Base-by-base conservation (phyloP, 805 yeast species). In the Candida michaelii region DNA sequence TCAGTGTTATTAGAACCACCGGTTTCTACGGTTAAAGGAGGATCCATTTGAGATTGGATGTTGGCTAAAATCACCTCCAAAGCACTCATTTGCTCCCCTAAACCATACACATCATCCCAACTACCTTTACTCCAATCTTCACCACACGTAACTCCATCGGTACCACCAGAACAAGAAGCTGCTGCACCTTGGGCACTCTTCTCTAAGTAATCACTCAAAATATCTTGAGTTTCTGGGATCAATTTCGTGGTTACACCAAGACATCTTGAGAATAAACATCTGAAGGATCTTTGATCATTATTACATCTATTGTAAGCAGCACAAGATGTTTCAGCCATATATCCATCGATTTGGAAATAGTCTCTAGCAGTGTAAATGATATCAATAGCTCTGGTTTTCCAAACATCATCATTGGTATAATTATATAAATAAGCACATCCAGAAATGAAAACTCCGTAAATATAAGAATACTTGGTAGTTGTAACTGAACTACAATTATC, bases 81-180 rank as follows among this genome's bases (percentile, higher is more conserved):
- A 0, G 95, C 95, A 27, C 79, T 66, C 74, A 85, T 82, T 62
- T 88, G 95, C 62, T 89, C 95, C 38, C 96, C 96, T 30, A 88
- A 73, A 1, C 96, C 96, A 52, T 77, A 86, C 43, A 54, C 57
- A 1, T 75, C 79, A 60, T 87, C 95, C 79, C 84, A 85, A 4
- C 75, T 69, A 27, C 63, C 64, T 12, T 52, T 46, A 11, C 74
- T 59, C 96, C 96, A 88, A 60, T 82, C 69, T 41, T 74, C 60
- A 35, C 96, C 95, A 66, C 96, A 89, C 0, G 97, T 90, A 49
- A 80, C 84, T 13, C 88, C 88, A 60, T 90, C 97, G 4, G 65
- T 46, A 54, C 97, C 97, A 45, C 96, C 96, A 1, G 82, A 68
- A 63, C 96, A 88, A 1, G 91, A 77, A 38, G 65, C 65, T 2